Evolutionary conservation across 2,329 filamentous ascomycete species (phyloP).

Genomic region (Fusarium dlaminii): DNA sequence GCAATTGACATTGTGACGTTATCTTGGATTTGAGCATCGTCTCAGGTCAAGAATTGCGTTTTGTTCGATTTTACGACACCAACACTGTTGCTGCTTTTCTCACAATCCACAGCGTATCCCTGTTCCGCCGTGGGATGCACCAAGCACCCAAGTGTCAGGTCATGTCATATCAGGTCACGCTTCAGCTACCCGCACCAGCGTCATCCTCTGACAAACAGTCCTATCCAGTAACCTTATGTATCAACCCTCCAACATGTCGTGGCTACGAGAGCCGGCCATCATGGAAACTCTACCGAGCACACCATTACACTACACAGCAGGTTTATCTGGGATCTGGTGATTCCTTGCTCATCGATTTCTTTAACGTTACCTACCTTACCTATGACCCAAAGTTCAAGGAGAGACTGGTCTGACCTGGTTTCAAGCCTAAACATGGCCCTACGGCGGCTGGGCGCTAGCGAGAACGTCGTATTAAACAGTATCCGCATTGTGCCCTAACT

Average conservation of each 20-base stretch:
- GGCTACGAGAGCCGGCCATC: conserved; percentile 18
- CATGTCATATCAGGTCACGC: conserved; percentile 46
- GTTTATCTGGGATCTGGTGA: conserved; percentile 22
- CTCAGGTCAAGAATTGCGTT: conserved; percentile 10
- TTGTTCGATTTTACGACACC: conserved; percentile 11
- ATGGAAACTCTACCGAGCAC: conserved; percentile 15
- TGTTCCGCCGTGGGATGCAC: conserved; percentile 14
- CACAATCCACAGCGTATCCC: background rate
- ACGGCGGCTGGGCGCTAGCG: conserved; percentile 26
- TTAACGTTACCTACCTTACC: background rate
- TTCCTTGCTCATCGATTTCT: conserved; percentile 2
- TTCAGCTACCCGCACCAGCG: conserved; percentile 28
- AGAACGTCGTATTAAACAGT: conserved; percentile 38
- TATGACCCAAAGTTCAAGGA: conserved; percentile 6
- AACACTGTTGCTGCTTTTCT: background rate
- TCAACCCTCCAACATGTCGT: conserved; percentile 38
- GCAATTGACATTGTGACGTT: conserved; percentile 2
- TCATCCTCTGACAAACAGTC: conserved; percentile 31
- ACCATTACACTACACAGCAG: conserved; percentile 3
- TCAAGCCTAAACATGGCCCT: conserved; percentile 33
- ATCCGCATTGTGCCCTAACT: conserved; percentile 30
- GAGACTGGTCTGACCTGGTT: conserved; percentile 5
- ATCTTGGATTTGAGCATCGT: background rate
- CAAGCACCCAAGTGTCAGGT: conserved; percentile 40
- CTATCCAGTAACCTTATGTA: conserved; percentile 32